Conservation (phyloP, 176 grass and related monocot species). For the Oryza glaberrima region DNA sequence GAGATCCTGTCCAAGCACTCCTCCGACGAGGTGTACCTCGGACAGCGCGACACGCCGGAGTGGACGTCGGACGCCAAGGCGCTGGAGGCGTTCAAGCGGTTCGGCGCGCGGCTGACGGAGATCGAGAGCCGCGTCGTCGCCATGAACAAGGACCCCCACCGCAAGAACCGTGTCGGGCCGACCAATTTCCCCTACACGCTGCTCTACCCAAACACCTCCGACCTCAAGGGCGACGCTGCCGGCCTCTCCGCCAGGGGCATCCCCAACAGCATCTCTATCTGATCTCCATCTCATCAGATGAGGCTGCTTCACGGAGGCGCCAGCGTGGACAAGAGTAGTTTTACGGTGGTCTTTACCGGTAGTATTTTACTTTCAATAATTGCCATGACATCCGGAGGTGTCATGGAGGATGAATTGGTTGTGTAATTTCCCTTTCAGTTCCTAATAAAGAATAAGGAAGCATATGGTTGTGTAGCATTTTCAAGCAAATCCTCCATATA, state of each 20-base stretch:
- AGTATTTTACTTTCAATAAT: too few relatives aligned
- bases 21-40: slow-evolving; percentile 65
- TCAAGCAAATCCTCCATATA: too few relatives aligned
- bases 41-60: slow-evolving; percentile 58
- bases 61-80: slow-evolving; percentile 59
- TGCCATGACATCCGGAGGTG: too few relatives aligned
- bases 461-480: too few relatives aligned
- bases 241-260: slow-evolving; percentile 43
- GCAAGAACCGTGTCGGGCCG: slow-evolving; percentile 48
- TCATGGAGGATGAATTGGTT: too few relatives aligned
- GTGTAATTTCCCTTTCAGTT: too few relatives aligned
- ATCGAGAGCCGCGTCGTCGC: slow-evolving; percentile 28
- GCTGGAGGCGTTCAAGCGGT: slow-evolving; percentile 46
- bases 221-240: slow-evolving; percentile 17
- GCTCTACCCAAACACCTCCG: slow-evolving; percentile 52
- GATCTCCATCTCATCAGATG: background rate
- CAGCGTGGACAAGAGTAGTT: too few relatives aligned
- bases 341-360: too few relatives aligned
- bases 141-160: background rate
- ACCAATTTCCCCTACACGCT: slow-evolving; percentile 44
- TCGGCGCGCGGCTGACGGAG: slow-evolving; percentile 18
- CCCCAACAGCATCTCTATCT: slow-evolving; percentile 55
- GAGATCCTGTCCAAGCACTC: slow-evolving; percentile 69
- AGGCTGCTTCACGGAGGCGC: too few relatives aligned
- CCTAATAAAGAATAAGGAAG: too few relatives aligned